Evolutionary conservation across 768 basidiomycete species (phyloP), one percentile per base, ranked within the genome.

Genomic region (Rhodotorula graminis): DNA sequence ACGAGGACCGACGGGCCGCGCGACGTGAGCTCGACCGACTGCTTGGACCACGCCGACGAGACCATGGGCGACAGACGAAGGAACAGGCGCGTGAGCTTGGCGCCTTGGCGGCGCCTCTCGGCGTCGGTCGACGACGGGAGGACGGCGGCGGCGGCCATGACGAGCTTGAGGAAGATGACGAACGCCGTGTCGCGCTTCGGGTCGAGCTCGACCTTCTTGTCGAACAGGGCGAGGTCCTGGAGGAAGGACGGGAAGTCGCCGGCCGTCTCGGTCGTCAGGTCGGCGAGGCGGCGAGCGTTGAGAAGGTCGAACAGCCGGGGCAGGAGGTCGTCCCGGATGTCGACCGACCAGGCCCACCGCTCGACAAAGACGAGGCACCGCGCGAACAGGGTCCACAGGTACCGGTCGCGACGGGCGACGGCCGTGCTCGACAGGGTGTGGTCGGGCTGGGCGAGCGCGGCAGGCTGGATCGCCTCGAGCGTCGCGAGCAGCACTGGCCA

Each of bases 91-190:
- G 86, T 88, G 78, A 85, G 81, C 72, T 84, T 85, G 40, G 83
- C 81, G 15, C 82, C 81, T 69, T 78, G 81, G 65, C 80, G 78
- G 75, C 80, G 69, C 33, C 56, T 61, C 74, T 70, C 49, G 59
- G 64, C 55, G 70, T 71, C 50, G 40, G 80, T 71, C 6, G 64
- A 8, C 8, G 65, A 71, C 15, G 81, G 75, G 33, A 81, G 74
- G 69, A 82, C 81, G 21, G 83, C 80, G 2, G 83, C 83, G 0
- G 89, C 88, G 58, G 86, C 86, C n/a, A 88, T 86, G 47, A 93
- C 83, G 66, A 96, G 84, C 79, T 93, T 92, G 58, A 95, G 83
- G 78, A 93, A 90, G 12, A 90, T 79, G n/a, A 86, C 84, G 78
- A 89, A 93, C 2, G 90, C 86, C 3, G 89, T 87, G 76, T 95